Conservation (phyloP, 176 grass and related monocot genomes). For the Elaeis guineensis region DNA sequence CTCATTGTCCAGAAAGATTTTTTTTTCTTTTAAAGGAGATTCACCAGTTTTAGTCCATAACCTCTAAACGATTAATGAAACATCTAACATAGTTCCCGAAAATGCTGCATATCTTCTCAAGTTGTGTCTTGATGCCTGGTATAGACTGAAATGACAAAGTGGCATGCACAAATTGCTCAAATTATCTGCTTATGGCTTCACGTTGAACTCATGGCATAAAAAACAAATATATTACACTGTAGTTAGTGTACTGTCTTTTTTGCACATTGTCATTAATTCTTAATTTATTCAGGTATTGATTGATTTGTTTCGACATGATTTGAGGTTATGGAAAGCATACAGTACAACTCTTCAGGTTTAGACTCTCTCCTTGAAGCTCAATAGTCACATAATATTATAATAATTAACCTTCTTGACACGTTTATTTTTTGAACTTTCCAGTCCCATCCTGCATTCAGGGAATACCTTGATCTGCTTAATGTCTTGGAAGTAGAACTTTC, state of each 20-base stretch:
- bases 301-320: slow-evolving; percentile 90
- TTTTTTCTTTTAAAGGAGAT: no score
- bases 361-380: background rate
- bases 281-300: slow-evolving; percentile 60
- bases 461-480: slow-evolving; percentile 88
- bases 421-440: slow-evolving; percentile 19
- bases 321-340: slow-evolving; percentile 90
- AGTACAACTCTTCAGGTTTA: slow-evolving; percentile 87
- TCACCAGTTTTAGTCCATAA: no score
- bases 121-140: no score
- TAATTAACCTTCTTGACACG: slow-evolving; percentile 13
- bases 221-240: background rate
- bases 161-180: no score
- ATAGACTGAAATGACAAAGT: no score
- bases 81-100: no score
- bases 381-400: background rate
- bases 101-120: no score
- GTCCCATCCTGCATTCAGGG: slow-evolving; percentile 81
- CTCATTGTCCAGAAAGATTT: no score
- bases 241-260: background rate
- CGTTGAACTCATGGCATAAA: no score
- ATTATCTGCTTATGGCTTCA: no score
- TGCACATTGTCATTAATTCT: slow-evolving; percentile 10
- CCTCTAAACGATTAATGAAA: no score
- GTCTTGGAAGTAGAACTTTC: slow-evolving; percentile 76